These are phyloP conservation scores for Cutaneotrichosporon mucoides DNA, from an alignment of 1,284 basidiomycete species.

Conservation along the genomic window DNA sequence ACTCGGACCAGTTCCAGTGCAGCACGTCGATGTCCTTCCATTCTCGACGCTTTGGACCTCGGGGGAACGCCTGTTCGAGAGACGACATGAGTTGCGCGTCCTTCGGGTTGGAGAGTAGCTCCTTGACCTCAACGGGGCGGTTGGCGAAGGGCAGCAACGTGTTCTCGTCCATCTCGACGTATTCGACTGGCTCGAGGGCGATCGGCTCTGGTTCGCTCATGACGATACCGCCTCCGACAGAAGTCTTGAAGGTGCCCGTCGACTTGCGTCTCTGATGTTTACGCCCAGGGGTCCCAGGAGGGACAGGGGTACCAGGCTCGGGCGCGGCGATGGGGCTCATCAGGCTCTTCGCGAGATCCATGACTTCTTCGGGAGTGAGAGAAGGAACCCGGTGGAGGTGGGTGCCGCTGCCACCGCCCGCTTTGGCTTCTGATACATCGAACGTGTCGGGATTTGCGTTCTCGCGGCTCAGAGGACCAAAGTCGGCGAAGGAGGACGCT, in stretches of 20 bases:
- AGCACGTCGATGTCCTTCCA: conserved; percentile 40
- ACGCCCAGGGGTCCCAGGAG: conserved; percentile 14
- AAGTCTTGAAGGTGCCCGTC: conserved; percentile 1
- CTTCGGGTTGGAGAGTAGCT: conserved; percentile 32
- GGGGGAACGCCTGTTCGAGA: conserved; percentile 42
- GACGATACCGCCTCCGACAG: neutral
- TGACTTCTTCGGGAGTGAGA: conserved; percentile 42
- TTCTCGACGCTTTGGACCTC: conserved; percentile 23
- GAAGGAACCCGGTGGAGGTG: neutral
- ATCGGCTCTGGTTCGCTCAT: conserved; percentile 21
- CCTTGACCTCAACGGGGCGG: conserved; percentile 38
- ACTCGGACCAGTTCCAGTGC: conserved; percentile 45
- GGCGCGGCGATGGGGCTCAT: conserved; percentile 35
- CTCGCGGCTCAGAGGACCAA: neutral
- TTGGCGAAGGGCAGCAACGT: conserved; percentile 45
- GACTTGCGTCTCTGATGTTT: conserved; percentile 37
- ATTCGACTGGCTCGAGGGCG: conserved; percentile 48
- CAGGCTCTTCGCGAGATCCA: conserved; percentile 38
- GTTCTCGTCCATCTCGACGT: conserved; percentile 44
- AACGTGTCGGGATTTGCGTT: neutral
- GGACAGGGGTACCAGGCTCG: conserved; percentile 15
- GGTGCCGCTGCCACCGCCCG: no score
- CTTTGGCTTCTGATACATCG: no score
- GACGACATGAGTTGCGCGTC: conserved; percentile 38
- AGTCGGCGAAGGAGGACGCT: neutral